Base-by-base conservation (phyloP, 2,329 filamentous ascomycete genomes). In the Aspergillus glaucus region DNA sequence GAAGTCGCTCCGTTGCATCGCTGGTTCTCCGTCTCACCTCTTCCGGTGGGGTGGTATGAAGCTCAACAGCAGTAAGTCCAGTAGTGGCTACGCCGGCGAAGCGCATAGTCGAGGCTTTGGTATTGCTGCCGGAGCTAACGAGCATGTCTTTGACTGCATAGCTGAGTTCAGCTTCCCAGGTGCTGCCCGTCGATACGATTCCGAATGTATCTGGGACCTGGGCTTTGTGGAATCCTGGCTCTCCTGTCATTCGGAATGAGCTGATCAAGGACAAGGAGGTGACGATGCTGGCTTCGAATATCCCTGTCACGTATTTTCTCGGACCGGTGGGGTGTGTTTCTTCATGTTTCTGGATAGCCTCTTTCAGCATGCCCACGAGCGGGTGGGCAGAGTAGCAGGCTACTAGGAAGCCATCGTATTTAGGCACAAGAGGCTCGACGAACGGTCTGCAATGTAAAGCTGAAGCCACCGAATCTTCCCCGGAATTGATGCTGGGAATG, bases 381-480 rank as follows among this genome's bases (percentile, higher is more conserved):
- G 86, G 83, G 62, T 96, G 90, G 1, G 86, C 82, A 51, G 87
- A 93, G 72, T 88, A 97, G 71, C 92, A 96, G 17, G 90, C 90
- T 2, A 96, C 79, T 0, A 96, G 77, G 53, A 94, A 84, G n/a
- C 79, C 89, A 62, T 93, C 84, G 65, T 88, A 52, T 53, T 65
- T 22, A 32, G 64, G 32, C 14, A 68, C 47, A 12, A 71, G 51
- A 1, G 73, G 63, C 22, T 71, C 63, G 5, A 87, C 63, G 50
- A 81, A 74, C 1, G 75, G 70, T 14, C 85, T 71, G 45, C 88
- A 87, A 49, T 81, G 78, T 1, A 77, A 62, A 1, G 82, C 79
- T 56, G 86, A 91, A 45, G 73, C 65, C 1, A 71, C 65, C 5
- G 90, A 85, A 63, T 90, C 88, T 10, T 77, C 68, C 55, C 79